Percentiles rank a stretch among this genome's conserved stretches.
Conservation (phyloP, 208 protist species). For the Trypanosoma melophagium region DNA sequence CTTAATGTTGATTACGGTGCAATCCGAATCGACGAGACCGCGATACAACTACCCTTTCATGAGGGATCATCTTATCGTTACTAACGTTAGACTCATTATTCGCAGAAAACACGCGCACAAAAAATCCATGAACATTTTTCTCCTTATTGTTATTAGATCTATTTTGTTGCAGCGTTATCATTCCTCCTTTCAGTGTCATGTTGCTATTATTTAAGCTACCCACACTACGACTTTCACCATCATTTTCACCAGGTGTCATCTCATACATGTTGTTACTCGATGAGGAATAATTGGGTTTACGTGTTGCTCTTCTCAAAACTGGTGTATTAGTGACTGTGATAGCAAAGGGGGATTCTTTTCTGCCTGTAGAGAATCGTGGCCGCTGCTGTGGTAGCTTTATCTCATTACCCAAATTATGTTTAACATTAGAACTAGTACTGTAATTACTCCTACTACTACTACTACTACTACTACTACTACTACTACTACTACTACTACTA, state of each 20-base stretch:
- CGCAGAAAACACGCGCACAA: constrained; percentile 14
- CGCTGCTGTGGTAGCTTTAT: background rate
- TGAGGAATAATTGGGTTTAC: background rate
- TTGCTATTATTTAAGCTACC: background rate
- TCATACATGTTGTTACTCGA: background rate
- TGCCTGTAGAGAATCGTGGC: background rate
- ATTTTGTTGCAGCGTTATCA: background rate
- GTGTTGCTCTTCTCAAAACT: background rate
- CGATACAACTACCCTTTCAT: background rate
- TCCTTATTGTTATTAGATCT: background rate
- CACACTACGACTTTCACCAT: background rate
- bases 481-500: constrained; percentile 11
- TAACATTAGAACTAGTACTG: background rate
- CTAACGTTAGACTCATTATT: background rate
- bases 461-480: constrained; percentile 3
- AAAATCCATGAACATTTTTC: background rate
- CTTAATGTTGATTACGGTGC: background rate
- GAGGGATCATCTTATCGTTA: background rate
- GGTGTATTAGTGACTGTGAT: background rate
- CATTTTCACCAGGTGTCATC: background rate
- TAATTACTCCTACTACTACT: background rate
- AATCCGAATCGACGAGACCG: constrained; percentile 16
- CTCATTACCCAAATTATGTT: background rate
- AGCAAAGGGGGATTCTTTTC: background rate
- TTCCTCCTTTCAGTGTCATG: background rate